Base-by-base conservation (phyloP, 495 filamentous ascomycete genomes). In the Podospora fimiseda region DNA sequence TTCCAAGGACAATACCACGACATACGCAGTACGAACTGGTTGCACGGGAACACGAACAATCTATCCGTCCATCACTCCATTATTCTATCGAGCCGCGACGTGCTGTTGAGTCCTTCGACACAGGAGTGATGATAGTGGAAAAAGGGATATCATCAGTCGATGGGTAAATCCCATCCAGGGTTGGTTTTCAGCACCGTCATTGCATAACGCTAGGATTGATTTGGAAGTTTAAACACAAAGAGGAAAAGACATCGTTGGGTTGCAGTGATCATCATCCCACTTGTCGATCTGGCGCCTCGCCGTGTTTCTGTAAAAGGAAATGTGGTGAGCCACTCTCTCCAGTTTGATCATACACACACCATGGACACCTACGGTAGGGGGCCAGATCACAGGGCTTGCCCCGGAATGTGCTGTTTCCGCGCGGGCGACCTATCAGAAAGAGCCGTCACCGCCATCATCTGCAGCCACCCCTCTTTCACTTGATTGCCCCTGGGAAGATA, bases 211-310 rank as follows among this genome's bases (percentile, higher is more conserved):
- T 23, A 24, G 33, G 16, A 41, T 14, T 24, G 22, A 24, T 11
- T 33, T 33, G 27, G 27, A 30, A 19, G 43, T 23, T 23, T 14
- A 22, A 23, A 44, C 27, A 33, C 27, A 33, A 33, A 33, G 11
- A 11, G 27, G 6, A 33, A 33, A 33, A 33, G 6, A 33, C 11
- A 5, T 33, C 27, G 27, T 33, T 11, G 27, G 11, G 6, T 5
- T 33, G 27, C 27, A 11, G 27, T 33, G 27, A 20, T 16, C 42
- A 20, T 20, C 21, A 47, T 33, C 44, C 44, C 44, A 23, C 44
- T 18, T 30, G 44, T 47, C 44, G 44, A 47, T 47, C 44, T 33
- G 20, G 44, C 44, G 44, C 22, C 44, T 47, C 23, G 44, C 15
- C 33, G 39, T 41, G 39, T 7, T n/a, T 41, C 39, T 24, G 7